Evolutionary conservation across 2,329 filamentous ascomycete genomes (phyloP).

Genomic region (Venturia effusa): DNA sequence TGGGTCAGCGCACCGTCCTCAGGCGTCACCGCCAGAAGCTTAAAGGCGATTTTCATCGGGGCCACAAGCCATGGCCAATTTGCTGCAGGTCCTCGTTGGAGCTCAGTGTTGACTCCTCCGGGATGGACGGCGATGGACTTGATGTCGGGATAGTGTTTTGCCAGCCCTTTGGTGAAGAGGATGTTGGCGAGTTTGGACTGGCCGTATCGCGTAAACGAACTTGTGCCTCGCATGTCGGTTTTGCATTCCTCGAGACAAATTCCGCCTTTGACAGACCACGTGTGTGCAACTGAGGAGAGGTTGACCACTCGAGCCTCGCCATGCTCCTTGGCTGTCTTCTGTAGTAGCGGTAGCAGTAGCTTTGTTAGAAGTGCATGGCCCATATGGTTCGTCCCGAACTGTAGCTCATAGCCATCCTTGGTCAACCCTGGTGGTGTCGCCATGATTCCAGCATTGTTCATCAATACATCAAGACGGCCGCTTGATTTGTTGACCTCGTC

Average conservation of each 20-base stretch:
- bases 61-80: not conserved
- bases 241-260: not conserved
- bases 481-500: slow-evolving; percentile 23
- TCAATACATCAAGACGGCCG: slow-evolving; percentile 33
- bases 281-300: slow-evolving; percentile 5
- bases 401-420: slow-evolving; percentile 11
- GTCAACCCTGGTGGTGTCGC: slow-evolving; percentile 5
- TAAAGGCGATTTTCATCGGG: not conserved
- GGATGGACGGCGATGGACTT: slow-evolving; percentile 36
- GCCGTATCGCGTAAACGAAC: slow-evolving; percentile 31
- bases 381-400: slow-evolving; percentile 13
- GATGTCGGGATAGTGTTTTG: slow-evolving; percentile 34
- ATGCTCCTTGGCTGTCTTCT: slow-evolving; percentile 16
- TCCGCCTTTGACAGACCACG: slow-evolving; percentile 13
- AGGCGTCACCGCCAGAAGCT: not conserved
- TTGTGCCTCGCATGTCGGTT: not conserved
- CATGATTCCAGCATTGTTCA: slow-evolving; percentile 29
- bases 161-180: slow-evolving; percentile 33
- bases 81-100: slow-evolving; percentile 16
- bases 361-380: slow-evolving; percentile 12
- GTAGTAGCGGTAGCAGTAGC: slow-evolving; percentile 5
- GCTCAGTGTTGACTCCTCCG: slow-evolving; percentile 36
- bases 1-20: slow-evolving; percentile 8
- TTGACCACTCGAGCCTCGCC: slow-evolving; percentile 10
- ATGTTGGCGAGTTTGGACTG: slow-evolving; percentile 41